phyloP scores from a whole-genome alignment of 2,329 filamentous ascomycete genomes.

The Teratosphaeria epicoccoides region DNA sequence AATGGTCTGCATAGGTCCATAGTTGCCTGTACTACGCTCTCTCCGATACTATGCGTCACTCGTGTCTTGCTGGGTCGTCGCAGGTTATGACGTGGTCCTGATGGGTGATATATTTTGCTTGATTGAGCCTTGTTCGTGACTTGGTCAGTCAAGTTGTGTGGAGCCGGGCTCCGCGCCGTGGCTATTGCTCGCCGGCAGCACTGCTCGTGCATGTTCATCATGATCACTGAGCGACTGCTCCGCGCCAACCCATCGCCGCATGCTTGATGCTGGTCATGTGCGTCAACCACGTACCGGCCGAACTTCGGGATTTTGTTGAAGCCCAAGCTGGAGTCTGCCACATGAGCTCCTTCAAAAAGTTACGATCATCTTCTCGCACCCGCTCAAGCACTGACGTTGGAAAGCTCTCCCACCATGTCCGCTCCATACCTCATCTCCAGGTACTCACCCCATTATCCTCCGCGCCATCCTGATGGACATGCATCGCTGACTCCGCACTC shows the following conservation, averaged over 20 bases:
- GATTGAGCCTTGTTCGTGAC: background rate
- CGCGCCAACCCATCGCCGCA: no score
- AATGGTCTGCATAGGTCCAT: background rate
- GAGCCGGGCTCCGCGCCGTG: background rate
- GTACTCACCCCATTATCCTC: constrained; percentile 18
- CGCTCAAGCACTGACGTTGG: no score
- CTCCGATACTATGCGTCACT: background rate
- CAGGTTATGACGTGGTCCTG: background rate
- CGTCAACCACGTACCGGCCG: no score
- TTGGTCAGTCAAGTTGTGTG: background rate
- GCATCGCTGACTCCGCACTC: background rate
- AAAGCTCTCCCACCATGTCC: constrained; percentile 9
- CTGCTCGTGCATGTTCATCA: background rate
- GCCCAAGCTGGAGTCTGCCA: no score
- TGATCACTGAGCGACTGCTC: no score
- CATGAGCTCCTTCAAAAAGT: background rate
- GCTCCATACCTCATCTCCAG: constrained; percentile 34
- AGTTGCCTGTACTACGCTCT: background rate
- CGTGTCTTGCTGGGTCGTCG: background rate
- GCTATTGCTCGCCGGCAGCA: background rate
- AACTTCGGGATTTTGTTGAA: no score
- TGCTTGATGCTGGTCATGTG: no score
- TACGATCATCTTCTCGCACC: no score
- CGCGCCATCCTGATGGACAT: background rate
- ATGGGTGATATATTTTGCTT: background rate